Evolutionary conservation across 2,329 filamentous ascomycete species (phyloP).

Genomic region (Colletotrichum sp.): DNA sequence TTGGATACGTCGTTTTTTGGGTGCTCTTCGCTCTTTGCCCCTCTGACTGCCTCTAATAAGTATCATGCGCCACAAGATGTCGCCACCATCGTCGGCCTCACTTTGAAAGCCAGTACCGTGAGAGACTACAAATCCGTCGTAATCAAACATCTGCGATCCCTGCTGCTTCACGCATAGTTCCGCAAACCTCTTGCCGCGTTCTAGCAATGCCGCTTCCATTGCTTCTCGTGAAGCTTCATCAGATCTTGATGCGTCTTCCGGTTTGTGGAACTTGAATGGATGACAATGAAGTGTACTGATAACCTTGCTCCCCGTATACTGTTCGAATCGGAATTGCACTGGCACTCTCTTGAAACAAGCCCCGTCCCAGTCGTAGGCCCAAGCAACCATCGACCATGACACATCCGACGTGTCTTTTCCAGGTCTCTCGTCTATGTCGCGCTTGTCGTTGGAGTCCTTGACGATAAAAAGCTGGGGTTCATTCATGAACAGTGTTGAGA

Average conservation of each 20-base stretch:
- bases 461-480: neutral
- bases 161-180: neutral
- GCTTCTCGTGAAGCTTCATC: neutral
- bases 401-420: neutral
- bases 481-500: slow-evolving; percentile 38
- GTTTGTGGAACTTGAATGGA: neutral
- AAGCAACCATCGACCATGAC: slow-evolving; percentile 43
- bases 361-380: slow-evolving; percentile 48
- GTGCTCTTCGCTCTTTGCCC: neutral
- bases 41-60: neutral
- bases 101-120: neutral
- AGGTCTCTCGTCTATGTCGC: neutral
- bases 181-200: neutral
- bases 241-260: neutral
- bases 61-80: neutral
- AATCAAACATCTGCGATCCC: neutral
- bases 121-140: neutral
- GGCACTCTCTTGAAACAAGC: slow-evolving; percentile 39
- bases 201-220: neutral
- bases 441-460: neutral
- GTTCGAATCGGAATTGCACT: neutral
- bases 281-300: neutral
- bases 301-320: neutral
- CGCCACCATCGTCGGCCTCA: neutral
- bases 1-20: neutral